phyloP scores from a whole-genome alignment of 306 rosid species.

The Citrullus colocynthis region DNA sequence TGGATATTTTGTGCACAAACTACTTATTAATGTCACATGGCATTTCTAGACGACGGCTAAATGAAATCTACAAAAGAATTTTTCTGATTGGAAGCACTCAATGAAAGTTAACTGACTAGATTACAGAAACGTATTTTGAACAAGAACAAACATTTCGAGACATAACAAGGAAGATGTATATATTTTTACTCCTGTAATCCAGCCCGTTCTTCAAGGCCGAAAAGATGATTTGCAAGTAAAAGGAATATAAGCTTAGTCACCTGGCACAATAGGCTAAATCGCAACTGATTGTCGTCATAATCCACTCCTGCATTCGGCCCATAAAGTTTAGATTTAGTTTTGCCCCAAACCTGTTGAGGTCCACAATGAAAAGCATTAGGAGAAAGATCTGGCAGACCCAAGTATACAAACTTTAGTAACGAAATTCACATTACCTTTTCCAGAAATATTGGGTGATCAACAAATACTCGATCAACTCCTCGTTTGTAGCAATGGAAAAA shows the following conservation, averaged over 20 bases:
- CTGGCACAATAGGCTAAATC: conserved; percentile 37
- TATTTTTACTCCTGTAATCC: neutral
- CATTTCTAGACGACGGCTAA: neutral
- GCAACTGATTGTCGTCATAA: conserved; percentile 31
- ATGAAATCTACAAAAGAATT: neutral
- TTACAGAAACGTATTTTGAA: neutral
- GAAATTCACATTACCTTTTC: conserved; percentile 19
- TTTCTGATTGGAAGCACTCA: neutral
- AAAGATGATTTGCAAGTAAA: neutral
- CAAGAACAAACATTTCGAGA: neutral
- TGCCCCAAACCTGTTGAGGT: conserved; percentile 34
- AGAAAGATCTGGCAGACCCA: conserved; percentile 1
- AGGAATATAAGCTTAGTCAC: conserved; percentile 4
- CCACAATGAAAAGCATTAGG: conserved; percentile 3
- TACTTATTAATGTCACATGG: neutral
- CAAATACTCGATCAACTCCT: conserved; percentile 41
- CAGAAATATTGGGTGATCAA: conserved; percentile 35
- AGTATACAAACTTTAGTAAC: neutral
- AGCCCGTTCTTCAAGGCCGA: neutral
- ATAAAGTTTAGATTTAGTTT: conserved; percentile 31
- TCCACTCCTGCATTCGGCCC: conserved; percentile 31
- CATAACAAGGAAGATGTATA: neutral
- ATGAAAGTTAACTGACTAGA: neutral
- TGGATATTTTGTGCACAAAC: neutral
- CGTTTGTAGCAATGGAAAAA: conserved; percentile 41